phyloP scores from a whole-genome alignment of 2,329 filamentous ascomycete genomes.

The Mycosphaerelloides madeirae region DNA sequence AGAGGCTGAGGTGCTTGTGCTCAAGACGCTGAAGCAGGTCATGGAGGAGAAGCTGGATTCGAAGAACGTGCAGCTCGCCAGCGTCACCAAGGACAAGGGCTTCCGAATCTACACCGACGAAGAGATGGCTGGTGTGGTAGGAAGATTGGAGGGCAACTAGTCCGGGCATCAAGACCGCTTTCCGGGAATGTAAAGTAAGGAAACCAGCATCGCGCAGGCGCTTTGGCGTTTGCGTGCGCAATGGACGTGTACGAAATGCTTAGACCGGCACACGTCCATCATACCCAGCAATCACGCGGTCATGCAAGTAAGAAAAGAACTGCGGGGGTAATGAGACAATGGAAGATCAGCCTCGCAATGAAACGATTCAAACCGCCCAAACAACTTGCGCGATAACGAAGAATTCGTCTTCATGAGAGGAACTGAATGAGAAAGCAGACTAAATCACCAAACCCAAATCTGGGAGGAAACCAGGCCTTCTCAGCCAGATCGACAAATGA shows the following conservation, averaged over 20 bases:
- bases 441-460: neutral
- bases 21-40: constrained; percentile 98
- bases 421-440: too few relatives aligned
- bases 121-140: constrained; percentile 92
- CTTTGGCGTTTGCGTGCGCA: neutral
- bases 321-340: too few relatives aligned
- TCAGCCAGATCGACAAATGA: too few relatives aligned
- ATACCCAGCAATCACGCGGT: neutral
- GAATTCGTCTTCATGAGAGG: too few relatives aligned
- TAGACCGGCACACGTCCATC: neutral
- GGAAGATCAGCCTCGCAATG: too few relatives aligned
- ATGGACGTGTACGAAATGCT: neutral
- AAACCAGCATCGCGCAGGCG: constrained; percentile 15
- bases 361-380: too few relatives aligned
- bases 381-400: too few relatives aligned
- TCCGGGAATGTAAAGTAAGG: constrained; percentile 18
- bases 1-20: constrained; percentile 88
- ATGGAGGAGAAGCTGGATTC: constrained; percentile 99
- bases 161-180: neutral
- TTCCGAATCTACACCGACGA: constrained; percentile 98
- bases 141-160: constrained; percentile 59
- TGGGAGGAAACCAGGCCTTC: too few relatives aligned
- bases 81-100: constrained; percentile 94
- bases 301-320: too few relatives aligned
- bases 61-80: constrained; percentile 97